phyloP scores from a whole-genome alignment of 306 rosid genomes.

The Fagus crenata region DNA sequence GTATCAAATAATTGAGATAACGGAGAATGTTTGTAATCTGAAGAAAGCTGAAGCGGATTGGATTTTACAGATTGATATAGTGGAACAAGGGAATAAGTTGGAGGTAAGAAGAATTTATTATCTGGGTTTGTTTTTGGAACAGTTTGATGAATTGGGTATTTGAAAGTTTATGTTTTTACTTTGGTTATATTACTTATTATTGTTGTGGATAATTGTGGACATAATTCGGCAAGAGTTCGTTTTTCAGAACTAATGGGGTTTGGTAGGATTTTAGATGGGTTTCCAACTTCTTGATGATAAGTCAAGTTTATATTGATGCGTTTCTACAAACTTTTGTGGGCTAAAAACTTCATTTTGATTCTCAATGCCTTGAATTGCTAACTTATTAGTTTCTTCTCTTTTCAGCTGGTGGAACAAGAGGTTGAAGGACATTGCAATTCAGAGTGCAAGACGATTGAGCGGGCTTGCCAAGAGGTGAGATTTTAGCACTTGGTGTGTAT shows the following conservation, averaged over 20 bases:
- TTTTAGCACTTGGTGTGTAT: slow-evolving; percentile 19
- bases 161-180: background rate
- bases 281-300: background rate
- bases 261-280: slow-evolving; percentile 11
- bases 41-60: slow-evolving; percentile 94
- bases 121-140: slow-evolving; percentile 2
- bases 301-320: background rate
- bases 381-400: slow-evolving; percentile 16
- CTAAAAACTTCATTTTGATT: background rate
- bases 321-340: background rate
- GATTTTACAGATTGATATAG: slow-evolving; percentile 81
- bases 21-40: slow-evolving; percentile 91
- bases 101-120: slow-evolving; percentile 50
- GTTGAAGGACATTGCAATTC: slow-evolving; percentile 98
- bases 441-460: slow-evolving; percentile 92
- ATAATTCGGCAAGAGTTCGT: background rate
- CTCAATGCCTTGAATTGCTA: slow-evolving; percentile 12
- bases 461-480: slow-evolving; percentile 84
- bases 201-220: slow-evolving; percentile 6
- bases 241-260: background rate
- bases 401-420: slow-evolving; percentile 82
- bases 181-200: slow-evolving; percentile 8
- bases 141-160: background rate
- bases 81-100: slow-evolving; percentile 69
- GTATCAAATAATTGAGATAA: slow-evolving; percentile 82